Conservation (phyloP, 1,284 basidiomycete species). For the Heterobasidion occidentale region DNA sequence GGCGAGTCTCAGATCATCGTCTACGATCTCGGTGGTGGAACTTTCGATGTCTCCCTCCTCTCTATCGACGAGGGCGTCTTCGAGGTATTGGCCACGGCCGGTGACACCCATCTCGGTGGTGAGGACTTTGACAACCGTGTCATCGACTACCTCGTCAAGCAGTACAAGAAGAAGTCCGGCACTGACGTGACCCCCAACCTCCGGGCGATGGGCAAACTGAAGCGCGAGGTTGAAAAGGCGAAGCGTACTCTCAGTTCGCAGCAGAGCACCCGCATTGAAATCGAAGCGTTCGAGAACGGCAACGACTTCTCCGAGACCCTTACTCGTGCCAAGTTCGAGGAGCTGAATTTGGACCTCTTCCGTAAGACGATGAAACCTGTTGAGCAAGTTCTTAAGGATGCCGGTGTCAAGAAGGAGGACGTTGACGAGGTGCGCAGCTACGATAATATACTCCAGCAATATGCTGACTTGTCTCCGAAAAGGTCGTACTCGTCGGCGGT, state of each 20-base stretch:
- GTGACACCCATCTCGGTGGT: constrained; percentile 98
- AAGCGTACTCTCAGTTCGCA: constrained; percentile 91
- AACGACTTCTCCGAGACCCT: constrained; percentile 97
- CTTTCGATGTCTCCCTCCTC: constrained; percentile 89
- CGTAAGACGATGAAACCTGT: constrained; percentile 99
- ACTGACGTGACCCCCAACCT: constrained; percentile 85
- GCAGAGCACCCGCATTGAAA: constrained; percentile 67
- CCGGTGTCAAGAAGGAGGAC: constrained; percentile 96
- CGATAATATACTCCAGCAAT: no score
- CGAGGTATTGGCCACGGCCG: constrained; percentile 94
- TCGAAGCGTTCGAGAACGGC: constrained; percentile 86
- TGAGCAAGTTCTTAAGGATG: constrained; percentile 97
- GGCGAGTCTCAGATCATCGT: constrained; percentile 95
- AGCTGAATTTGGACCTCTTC: constrained; percentile 98
- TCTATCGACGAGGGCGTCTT: constrained; percentile 98
- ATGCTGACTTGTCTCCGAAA: no score
- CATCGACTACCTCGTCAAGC: constrained; percentile 88
- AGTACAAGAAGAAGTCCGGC: constrained; percentile 93
- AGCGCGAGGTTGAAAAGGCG: constrained; percentile 98
- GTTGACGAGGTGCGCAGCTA: constrained; percentile 69
- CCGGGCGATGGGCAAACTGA: constrained; percentile 92
- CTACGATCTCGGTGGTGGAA: constrained; percentile 84
- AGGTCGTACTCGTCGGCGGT: constrained; percentile 90
- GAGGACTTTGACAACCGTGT: constrained; percentile 99
- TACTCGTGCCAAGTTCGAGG: constrained; percentile 98